Percentiles rank a stretch among this genome's conserved stretches.
These are phyloP conservation scores for Calocera cornea DNA, from an alignment of 768 basidiomycete genomes.

Conservation along the genomic window DNA sequence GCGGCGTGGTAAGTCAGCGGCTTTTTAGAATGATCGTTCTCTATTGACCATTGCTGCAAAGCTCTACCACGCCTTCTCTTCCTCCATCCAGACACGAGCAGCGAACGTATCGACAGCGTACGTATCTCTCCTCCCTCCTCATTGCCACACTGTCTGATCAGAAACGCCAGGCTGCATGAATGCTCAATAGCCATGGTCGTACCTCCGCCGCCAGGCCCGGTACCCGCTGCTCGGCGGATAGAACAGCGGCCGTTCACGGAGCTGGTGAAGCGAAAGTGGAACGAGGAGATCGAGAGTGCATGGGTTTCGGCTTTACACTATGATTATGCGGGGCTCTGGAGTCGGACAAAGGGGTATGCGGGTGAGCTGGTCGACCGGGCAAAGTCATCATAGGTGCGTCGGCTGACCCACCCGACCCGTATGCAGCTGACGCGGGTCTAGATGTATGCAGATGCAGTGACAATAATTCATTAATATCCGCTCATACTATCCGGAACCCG, in stretches of 20 bases:
- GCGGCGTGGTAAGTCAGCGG: not conserved
- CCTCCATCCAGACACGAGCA: not conserved
- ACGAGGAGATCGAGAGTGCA: conserved; percentile 2
- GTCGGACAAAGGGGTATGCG: not conserved
- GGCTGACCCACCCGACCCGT: not conserved
- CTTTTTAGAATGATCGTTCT: not conserved
- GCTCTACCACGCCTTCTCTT: not conserved
- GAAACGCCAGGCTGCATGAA: not conserved
- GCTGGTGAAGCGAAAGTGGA: conserved; percentile 1
- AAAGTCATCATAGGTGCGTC: conserved; percentile 5
- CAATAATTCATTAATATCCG: not conserved
- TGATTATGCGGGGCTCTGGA: not conserved
- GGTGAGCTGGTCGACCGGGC: not conserved
- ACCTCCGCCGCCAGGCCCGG: not conserved
- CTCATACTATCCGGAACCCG: not conserved
- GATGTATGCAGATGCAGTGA: not conserved
- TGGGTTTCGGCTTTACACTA: not conserved
- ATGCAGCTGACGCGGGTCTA: not conserved
- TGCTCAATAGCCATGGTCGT: not conserved
- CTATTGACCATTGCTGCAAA: not conserved
- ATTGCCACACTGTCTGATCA: not conserved
- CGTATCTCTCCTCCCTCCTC: not conserved
- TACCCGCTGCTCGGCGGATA: not conserved
- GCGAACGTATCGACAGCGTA: not conserved
- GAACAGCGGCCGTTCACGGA: not conserved